phyloP scores from a whole-genome alignment of 2,329 filamentous ascomycete species.

The Sphaceloma murrayae region DNA sequence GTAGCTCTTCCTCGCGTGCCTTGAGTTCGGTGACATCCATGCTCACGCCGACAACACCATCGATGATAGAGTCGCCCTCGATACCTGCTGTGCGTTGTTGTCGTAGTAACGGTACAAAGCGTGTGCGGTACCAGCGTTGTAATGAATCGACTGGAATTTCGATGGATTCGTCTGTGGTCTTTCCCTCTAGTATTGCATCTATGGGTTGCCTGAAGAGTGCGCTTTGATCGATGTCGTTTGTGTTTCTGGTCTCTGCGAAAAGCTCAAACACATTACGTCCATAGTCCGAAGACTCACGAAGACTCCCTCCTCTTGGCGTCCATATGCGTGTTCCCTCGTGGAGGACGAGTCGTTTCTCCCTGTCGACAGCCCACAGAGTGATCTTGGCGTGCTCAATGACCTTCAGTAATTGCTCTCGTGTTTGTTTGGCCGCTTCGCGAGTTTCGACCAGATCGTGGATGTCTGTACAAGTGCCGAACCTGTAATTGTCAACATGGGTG shows the following conservation, averaged over 20 bases:
- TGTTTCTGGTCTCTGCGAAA: constrained; percentile 33
- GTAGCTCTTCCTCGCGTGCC: constrained; percentile 52
- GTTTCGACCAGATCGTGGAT: constrained; percentile 65
- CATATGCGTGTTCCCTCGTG: constrained; percentile 56
- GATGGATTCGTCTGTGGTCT: constrained; percentile 49
- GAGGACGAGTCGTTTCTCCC: constrained; percentile 52
- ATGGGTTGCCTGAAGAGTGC: constrained; percentile 47
- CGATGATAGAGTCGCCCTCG: constrained; percentile 45
- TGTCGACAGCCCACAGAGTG: constrained; percentile 64
- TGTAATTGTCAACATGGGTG: neutral
- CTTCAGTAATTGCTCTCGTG: constrained; percentile 59
- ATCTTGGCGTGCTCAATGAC: constrained; percentile 68
- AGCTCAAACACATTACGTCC: constrained; percentile 52
- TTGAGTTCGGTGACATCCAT: constrained; percentile 71
- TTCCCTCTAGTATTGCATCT: constrained; percentile 54
- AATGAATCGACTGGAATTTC: constrained; percentile 51
- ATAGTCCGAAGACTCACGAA: constrained; percentile 11
- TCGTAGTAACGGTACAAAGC: constrained; percentile 56
- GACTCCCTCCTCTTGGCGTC: constrained; percentile 15
- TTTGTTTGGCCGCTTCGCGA: constrained; percentile 55
- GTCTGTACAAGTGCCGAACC: constrained; percentile 67
- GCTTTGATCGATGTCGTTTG: constrained; percentile 24
- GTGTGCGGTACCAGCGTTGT: constrained; percentile 60
- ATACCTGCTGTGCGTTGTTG: constrained; percentile 46
- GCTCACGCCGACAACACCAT: constrained; percentile 68